Evolutionary conservation across 345 rosid genomes (phyloP), one percentile per base, ranked within the genome.

Genomic region (Kandelia obovata): DNA sequence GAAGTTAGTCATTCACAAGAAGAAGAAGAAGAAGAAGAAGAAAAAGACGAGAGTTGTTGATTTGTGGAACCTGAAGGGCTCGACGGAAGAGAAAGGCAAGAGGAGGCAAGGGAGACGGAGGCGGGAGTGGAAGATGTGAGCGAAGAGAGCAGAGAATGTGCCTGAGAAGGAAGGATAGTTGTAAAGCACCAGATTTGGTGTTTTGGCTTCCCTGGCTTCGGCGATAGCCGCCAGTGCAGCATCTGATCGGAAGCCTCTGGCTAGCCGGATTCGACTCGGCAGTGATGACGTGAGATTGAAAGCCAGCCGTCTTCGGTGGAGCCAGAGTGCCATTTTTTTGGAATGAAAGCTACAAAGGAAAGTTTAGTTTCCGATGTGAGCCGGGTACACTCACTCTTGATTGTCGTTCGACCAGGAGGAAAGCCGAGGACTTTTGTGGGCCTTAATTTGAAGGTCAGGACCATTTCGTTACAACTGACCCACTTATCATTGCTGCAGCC

Each of bases 131-230:
- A 84, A 89, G 78, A 87, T 88, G 61, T 74, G 86, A 72, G 96
- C 91, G 71, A 89, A 88, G 79, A 91, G 80, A 78, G 97, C 94
- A 15, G 91, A 87, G 77, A 82, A 84, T 1, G 92, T 92, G 35
- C 98, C 98, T 5, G 98, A 85, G 80, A 87, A 85, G 0, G 97
- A 93, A 1, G 98, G 96, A 73, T 91, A 93, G 67, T 89, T 91
- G 80, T 93, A 94, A 3, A 89, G 83, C 2, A 82, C 89, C 61
- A 89, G 53, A 65, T 82, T 88, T 20, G 80, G 81, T 47, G 82
- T 84, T 57, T 77, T 84, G 73, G 86, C 87, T 72, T 85, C 91
- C 2, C 75, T 58, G 5, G 92, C 91, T 75, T 75, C 81, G 0
- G 79, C 73, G 37, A 91, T 76, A 51, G 94, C 91, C 79, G 87